These are phyloP conservation scores for Thamnidium elegans DNA, from an alignment of 192 early-diverging fungal genomes.

Conservation along the genomic window DNA sequence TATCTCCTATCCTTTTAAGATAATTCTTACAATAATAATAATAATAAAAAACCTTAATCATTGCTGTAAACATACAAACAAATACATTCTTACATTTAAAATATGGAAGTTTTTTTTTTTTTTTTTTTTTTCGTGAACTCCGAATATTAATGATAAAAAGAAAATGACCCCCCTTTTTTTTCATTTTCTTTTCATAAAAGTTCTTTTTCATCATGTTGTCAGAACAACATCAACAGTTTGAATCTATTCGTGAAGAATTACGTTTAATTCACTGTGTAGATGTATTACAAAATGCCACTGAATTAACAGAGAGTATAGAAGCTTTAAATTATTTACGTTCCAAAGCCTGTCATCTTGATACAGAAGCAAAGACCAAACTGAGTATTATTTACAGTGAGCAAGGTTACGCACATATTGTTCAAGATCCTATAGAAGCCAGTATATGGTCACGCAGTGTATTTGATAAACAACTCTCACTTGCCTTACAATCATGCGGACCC, in stretches of 20 bases:
- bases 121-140: too few species aligned
- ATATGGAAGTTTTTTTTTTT: too few species aligned
- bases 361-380: slow-evolving; percentile 29
- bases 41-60: too few species aligned
- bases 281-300: background rate
- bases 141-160: too few species aligned
- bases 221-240: too few species aligned
- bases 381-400: slow-evolving; percentile 26
- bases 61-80: too few species aligned
- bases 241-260: background rate
- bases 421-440: slow-evolving; percentile 19
- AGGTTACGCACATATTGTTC: background rate
- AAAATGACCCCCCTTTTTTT: too few species aligned
- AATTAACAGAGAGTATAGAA: background rate
- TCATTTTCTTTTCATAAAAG: too few species aligned
- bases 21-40: too few species aligned
- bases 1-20: background rate
- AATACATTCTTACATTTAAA: too few species aligned
- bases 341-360: slow-evolving; percentile 18
- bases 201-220: too few species aligned
- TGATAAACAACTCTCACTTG: slow-evolving; percentile 31
- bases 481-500: slow-evolving; percentile 1
- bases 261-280: slow-evolving; percentile 4
- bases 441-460: slow-evolving; percentile 35
- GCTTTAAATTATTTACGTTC: slow-evolving; percentile 21